Percentiles rank a stretch among this genome's conserved stretches.
Conservation (phyloP, 192 early-diverging fungal species). For the Backusella morwellensis region DNA sequence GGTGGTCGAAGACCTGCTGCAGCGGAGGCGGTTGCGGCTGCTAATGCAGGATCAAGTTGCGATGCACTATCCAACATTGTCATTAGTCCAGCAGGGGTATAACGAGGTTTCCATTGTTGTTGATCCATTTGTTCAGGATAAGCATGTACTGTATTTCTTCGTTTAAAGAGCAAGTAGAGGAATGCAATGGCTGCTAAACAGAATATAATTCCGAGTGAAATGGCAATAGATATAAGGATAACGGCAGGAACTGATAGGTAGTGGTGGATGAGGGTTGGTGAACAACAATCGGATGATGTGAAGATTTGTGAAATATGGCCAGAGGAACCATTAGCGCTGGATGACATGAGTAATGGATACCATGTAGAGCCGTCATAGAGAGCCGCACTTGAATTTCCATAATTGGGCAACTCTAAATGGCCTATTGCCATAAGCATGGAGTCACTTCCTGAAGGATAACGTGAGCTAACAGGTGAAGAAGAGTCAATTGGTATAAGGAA, state of each 20-base stretch:
- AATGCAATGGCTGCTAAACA: conserved; percentile 60
- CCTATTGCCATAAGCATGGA: conserved; percentile 44
- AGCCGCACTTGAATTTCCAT: conserved; percentile 41
- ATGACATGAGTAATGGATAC: conserved; percentile 42
- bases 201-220: conserved; percentile 64
- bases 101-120: conserved; percentile 16
- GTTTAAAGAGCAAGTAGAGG: conserved; percentile 38
- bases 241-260: conserved; percentile 56
- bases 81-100: conserved; percentile 1
- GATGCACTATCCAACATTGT: conserved; percentile 22
- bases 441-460: conserved; percentile 7
- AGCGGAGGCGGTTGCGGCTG: background rate
- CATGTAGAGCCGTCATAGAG: conserved; percentile 48
- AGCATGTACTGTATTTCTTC: conserved; percentile 4
- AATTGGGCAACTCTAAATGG: conserved; percentile 32
- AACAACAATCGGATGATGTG: conserved; percentile 2
- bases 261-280: background rate
- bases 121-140: conserved; percentile 18
- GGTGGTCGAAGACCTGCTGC: background rate
- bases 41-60: conserved; percentile 7
- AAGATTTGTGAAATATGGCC: conserved; percentile 28
- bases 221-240: conserved; percentile 66
- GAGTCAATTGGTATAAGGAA: conserved; percentile 13
- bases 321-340: conserved; percentile 25
- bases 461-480: background rate